Conservation (phyloP, 257 asterid species). For the Verbena officinalis region DNA sequence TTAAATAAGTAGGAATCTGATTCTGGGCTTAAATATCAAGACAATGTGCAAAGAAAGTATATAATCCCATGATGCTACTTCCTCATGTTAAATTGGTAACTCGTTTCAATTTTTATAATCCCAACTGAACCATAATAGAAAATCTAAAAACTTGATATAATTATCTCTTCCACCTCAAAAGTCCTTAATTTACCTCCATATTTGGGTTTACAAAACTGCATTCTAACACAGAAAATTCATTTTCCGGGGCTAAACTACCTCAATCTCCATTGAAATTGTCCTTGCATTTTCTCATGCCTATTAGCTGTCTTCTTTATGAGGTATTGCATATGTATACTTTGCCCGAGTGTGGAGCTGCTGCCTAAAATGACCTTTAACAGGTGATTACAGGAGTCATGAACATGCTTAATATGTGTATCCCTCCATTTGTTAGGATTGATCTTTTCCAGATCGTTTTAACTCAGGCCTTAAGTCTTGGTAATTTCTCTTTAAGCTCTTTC, state of each 20-base stretch:
- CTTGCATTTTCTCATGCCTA: conserved; percentile 7
- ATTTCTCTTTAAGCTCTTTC: conserved; percentile 21
- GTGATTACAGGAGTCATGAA: conserved; percentile 82
- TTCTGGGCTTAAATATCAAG: conserved; percentile 22
- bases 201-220: no score
- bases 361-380: conserved; percentile 50
- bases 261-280: no score
- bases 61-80: background rate
- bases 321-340: conserved; percentile 14
- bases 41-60: conserved; percentile 1
- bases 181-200: no score
- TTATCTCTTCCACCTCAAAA: conserved; percentile 16
- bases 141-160: conserved; percentile 5
- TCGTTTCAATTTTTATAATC: background rate
- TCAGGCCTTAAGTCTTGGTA: conserved; percentile 82
- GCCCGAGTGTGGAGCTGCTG: conserved; percentile 25
- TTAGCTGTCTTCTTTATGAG: conserved; percentile 1
- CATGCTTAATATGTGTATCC: conserved; percentile 64
- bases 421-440: conserved; percentile 84
- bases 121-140: background rate
- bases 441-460: conserved; percentile 74
- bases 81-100: background rate
- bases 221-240: no score
- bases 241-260: no score
- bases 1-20: conserved; percentile 4